Base-by-base conservation (phyloP, 2,329 filamentous ascomycete genomes). In the Fusarium praegraminearum region DNA sequence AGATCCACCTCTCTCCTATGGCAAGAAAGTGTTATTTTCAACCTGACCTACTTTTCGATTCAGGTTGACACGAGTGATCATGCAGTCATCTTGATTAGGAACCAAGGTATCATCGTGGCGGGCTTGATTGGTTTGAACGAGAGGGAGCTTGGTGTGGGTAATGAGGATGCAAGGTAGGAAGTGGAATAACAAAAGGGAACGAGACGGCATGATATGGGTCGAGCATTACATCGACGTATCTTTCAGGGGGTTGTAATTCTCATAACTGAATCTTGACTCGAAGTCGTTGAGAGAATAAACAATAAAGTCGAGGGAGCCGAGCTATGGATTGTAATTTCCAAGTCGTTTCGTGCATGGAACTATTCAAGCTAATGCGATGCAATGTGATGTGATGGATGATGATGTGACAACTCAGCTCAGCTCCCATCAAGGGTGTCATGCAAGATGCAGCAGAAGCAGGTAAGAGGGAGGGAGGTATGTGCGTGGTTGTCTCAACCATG, bases 401-500 rank as follows among this genome's bases (percentile, higher is more conserved):
- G 11, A 30, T 56, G 20, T 51, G 35, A 41, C 49, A 10, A 52
- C 16, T 30, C 33, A 40, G 6, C 15, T 52, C 55, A 53, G 47
- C 47, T 47, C 40, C 35, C 41, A 44, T 56, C 47, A 30, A 30
- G 43, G 41, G 61, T 52, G 52, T 45, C 12, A 24, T 26, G 7
- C 24, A 18, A 20, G 18, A 49, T 30, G n/a, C 11, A 8, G 28
- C 6, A 46, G 7, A 18, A 15, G 26, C 16, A 5, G 8, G 9
- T 5, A 18, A 36, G 36, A 40, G 16, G 13, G n/a, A 30, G 24
- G 16, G 28, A 20, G 26, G 43, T 30, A 18, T 12, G 16, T 64
- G 26, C 36, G 40, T 65, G 41, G 32, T 22, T 65, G 62, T 61
- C 47, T 65, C 61, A 44, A 18, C 41, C 15, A n/a, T 12, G 18